Percentiles rank a stretch among this genome's conserved stretches.
Evolutionary conservation across 768 basidiomycete genomes (phyloP).

Genomic region (Auricularia auricula-judae): DNA sequence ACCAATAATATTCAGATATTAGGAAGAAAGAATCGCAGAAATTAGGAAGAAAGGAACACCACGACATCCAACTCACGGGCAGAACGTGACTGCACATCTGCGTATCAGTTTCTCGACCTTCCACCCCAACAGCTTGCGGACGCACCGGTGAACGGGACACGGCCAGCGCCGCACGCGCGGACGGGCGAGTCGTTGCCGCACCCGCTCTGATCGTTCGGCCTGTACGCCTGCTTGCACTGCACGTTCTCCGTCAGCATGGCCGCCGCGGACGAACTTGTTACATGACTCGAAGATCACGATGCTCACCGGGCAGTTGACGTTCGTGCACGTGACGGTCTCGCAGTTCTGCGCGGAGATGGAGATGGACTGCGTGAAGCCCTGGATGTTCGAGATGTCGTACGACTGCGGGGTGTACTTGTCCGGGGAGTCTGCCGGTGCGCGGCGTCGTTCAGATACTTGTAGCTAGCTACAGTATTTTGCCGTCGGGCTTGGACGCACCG

Average conservation of each 20-base stretch:
- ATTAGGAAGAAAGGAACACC: no score
- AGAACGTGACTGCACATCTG: neutral
- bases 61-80: neutral
- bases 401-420: constrained; percentile 17
- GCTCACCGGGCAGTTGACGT: neutral
- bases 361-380: constrained; percentile 31
- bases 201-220: neutral
- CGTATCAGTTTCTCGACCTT: no score
- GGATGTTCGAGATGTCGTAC: constrained; percentile 35
- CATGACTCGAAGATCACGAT: neutral
- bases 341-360: constrained; percentile 25
- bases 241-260: neutral
- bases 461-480: no score
- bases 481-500: neutral
- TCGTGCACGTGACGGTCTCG: constrained; percentile 28
- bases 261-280: no score
- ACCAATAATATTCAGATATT: no score
- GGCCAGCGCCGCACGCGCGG: neutral
- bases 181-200: neutral
- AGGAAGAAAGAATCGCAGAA: no score
- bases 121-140: no score
- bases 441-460: neutral
- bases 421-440: constrained; percentile 7
- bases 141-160: neutral
- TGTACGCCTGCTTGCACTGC: neutral